These are phyloP conservation scores for Coriaria nepalensis DNA, from an alignment of 306 rosid genomes.

Conservation along the genomic window DNA sequence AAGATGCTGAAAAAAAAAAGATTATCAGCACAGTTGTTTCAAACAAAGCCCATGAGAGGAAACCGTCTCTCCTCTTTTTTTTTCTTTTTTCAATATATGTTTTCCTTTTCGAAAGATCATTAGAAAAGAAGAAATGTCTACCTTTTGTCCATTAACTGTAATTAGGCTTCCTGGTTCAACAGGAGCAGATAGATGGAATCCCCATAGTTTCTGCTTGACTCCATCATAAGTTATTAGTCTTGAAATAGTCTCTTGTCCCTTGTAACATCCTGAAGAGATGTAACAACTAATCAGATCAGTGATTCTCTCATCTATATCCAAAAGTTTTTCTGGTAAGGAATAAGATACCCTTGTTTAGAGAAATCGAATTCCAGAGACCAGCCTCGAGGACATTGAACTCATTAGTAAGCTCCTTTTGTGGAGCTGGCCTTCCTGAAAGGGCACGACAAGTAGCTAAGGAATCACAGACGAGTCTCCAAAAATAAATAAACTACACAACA, in stretches of 20 bases:
- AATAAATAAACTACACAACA: no score
- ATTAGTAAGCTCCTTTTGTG: slow-evolving; percentile 76
- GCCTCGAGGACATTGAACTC: slow-evolving; percentile 92
- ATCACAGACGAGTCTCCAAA: slow-evolving; percentile 4
- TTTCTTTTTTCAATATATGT: no score
- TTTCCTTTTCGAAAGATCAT: no score
- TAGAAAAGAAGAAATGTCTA: slow-evolving; percentile 7
- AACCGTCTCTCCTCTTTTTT: no score
- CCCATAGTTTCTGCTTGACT: slow-evolving; percentile 89
- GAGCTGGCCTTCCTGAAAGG: slow-evolving; percentile 80
- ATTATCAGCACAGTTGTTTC: no score
- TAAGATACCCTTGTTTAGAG: slow-evolving; percentile 57
- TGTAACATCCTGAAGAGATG: slow-evolving; percentile 66
- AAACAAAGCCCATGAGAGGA: no score
- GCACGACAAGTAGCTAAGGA: slow-evolving; percentile 7
- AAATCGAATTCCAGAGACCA: slow-evolving; percentile 81
- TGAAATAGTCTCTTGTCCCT: slow-evolving; percentile 93
- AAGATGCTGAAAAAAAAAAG: no score
- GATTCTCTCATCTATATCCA: slow-evolving; percentile 9
- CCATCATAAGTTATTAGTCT: slow-evolving; percentile 87
- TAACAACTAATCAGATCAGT: slow-evolving; percentile 12
- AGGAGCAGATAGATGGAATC: slow-evolving; percentile 54
- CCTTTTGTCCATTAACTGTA: slow-evolving; percentile 62
- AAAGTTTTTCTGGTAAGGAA: slow-evolving; percentile 10
- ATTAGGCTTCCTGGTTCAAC: slow-evolving; percentile 73